Percentiles rank a stretch among this genome's conserved stretches.
Evolutionary conservation across 2,329 filamentous ascomycete genomes (phyloP).

Genomic region (Xylaria sp.): DNA sequence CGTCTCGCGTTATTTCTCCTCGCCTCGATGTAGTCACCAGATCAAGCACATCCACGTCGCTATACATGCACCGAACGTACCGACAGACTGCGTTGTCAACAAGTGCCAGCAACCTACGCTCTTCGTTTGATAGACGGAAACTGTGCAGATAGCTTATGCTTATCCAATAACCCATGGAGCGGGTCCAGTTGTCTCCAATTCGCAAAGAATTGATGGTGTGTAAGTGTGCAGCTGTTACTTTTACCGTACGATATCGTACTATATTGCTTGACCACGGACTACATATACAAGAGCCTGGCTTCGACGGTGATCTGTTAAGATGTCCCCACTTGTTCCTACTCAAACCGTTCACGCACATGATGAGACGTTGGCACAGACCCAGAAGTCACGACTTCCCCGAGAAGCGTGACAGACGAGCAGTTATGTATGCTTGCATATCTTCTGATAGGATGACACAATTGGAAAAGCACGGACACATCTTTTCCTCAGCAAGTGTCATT

Average conservation of each 20-base stretch:
- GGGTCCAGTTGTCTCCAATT: background rate
- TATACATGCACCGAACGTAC: background rate
- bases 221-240: background rate
- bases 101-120: background rate
- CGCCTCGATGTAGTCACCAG: background rate
- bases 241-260: constrained; percentile 10
- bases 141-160: background rate
- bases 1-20: background rate
- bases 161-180: background rate
- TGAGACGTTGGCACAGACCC: background rate
- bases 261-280: background rate
- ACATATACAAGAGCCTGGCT: background rate
- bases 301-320: background rate
- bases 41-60: background rate
- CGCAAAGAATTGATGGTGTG: too few relatives aligned
- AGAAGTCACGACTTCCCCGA: background rate
- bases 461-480: background rate
- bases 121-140: background rate
- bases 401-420: too few relatives aligned
- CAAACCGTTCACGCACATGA: background rate
- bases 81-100: background rate
- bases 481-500: background rate
- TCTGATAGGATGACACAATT: background rate
- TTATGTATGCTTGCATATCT: background rate
- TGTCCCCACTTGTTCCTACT: background rate